A percentile compares a stretch with the other conserved stretches of the same genome.
Evolutionary conservation across 768 basidiomycete species (phyloP).

Genomic region (Pleurotus pulmonarius): DNA sequence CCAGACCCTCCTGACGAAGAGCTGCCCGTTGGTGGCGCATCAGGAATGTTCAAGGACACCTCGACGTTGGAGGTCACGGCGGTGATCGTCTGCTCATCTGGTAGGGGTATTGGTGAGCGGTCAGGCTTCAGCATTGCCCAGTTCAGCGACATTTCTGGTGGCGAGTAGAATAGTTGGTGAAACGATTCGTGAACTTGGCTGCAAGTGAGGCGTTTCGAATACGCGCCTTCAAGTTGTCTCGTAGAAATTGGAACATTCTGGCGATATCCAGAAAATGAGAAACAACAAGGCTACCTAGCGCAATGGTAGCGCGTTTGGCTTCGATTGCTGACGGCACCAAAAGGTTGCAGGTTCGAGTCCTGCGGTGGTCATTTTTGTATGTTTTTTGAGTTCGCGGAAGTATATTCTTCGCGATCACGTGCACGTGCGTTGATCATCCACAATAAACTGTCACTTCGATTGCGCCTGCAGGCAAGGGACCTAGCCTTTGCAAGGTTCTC

Average conservation of each 20-base stretch:
- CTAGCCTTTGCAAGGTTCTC: background rate
- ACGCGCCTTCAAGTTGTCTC: no score
- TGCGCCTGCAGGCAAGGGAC: background rate
- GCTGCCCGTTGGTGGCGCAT: slow-evolving; percentile 39
- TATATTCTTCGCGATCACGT: slow-evolving; percentile 2
- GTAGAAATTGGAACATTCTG: no score
- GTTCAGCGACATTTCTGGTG: slow-evolving; percentile 66
- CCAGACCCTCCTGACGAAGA: slow-evolving; percentile 48
- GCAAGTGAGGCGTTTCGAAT: no score
- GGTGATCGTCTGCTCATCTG: slow-evolving; percentile 56
- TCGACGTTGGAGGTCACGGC: slow-evolving; percentile 57
- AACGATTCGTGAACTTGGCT: no score
- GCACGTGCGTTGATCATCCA: background rate
- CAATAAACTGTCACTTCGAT: background rate
- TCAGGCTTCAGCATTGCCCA: slow-evolving; percentile 66
- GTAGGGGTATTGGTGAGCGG: slow-evolving; percentile 59
- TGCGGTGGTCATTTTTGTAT: slow-evolving; percentile 68
- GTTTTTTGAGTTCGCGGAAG: slow-evolving; percentile 5
- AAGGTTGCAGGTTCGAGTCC: slow-evolving; percentile 97
- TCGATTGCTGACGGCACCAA: slow-evolving; percentile 74
- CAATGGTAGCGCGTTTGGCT: slow-evolving; percentile 97
- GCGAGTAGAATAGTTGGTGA: background rate
- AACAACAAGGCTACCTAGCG: slow-evolving; percentile 68
- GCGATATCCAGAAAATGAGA: background rate
- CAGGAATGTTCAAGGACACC: slow-evolving; percentile 53